Base-by-base conservation (phyloP, 257 asterid species). In the Penstemon barbatus region DNA sequence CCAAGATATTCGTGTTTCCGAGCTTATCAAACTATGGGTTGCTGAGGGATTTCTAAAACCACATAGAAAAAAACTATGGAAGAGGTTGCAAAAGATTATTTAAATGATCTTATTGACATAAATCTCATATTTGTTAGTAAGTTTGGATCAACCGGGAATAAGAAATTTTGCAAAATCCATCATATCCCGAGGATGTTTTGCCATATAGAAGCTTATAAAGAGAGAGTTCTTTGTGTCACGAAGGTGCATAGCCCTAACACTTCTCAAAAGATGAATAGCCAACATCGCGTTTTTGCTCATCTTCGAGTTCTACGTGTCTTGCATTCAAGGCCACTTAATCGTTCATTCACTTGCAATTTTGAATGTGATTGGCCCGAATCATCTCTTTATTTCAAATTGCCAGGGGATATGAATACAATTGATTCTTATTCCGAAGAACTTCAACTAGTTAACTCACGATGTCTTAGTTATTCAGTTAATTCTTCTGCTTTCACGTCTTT, bases 31-130 rank as follows among this genome's bases (percentile, higher is more conserved):
- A 6, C 9, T 69, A 3, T 75, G 71, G 68, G 57, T 63, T 9
- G 49, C 68, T 0, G 79, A 75, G 15, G 79, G 75, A 25, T 62
- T 69, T 69, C 51, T 75, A 69, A 69, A 12, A 37, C 74, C 3
- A 9, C 53, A 9, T 6, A 3, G 5, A 52, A 58, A 70, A 63
- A 5, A 57, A 68, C 15, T 48, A 19, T 57, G 79, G 79, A 69
- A 64, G 72, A 54, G 45, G 53, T 43, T 8, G 75, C 72, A 5
- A 7, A 64, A 8, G 64, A 63, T 0, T 69, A 57, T 4, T 33
- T 69, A 7, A 3, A 25, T 6, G 64, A 75, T 10, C 75, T 75
- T 40, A 13, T 68, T 5, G 70, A 55, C 19, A 61, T 74, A 19
- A 74, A 68, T 39, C 66, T 74, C 33, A 37, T 75, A 13, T 46